A percentile compares a stretch with the other conserved stretches of the same genome.
Conservation (phyloP, 2,329 filamentous ascomycete species). For the Venturia carpophila region DNA sequence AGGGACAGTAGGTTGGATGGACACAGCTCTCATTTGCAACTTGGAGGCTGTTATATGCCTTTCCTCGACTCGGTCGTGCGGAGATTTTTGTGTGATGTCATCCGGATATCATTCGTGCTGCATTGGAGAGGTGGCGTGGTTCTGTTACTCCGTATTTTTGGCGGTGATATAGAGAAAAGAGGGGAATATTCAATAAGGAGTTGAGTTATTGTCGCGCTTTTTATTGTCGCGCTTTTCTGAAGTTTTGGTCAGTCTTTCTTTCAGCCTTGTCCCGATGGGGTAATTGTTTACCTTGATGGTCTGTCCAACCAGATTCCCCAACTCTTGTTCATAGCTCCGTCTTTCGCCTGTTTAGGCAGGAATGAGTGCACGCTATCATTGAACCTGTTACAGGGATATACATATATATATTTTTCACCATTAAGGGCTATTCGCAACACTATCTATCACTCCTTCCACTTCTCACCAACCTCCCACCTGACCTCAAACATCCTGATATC, state of each 20-base stretch:
- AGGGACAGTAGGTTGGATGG: too few relatives aligned
- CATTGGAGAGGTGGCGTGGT: neutral
- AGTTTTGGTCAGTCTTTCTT: neutral
- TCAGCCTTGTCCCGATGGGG: neutral
- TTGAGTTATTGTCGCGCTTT: neutral
- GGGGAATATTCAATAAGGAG: neutral
- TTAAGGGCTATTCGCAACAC: too few relatives aligned
- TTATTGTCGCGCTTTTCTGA: neutral
- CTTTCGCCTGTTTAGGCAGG: too few relatives aligned
- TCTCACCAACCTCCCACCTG: too few relatives aligned
- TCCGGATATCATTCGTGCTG: neutral
- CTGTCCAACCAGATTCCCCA: neutral
- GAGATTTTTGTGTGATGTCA: neutral
- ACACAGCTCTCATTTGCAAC: too few relatives aligned
- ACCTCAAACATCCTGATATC: too few relatives aligned
- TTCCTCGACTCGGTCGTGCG: neutral
- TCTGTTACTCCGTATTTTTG: neutral
- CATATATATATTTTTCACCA: too few relatives aligned
- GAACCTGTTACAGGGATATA: too few relatives aligned
- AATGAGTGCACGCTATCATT: too few relatives aligned
- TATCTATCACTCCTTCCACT: too few relatives aligned
- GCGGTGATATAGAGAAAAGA: neutral
- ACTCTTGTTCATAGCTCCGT: too few relatives aligned
- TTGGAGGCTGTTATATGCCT: neutral
- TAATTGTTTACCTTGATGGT: neutral